Base-by-base conservation (phyloP, 116 monocot species). In the Trichopus zeylanicus region DNA sequence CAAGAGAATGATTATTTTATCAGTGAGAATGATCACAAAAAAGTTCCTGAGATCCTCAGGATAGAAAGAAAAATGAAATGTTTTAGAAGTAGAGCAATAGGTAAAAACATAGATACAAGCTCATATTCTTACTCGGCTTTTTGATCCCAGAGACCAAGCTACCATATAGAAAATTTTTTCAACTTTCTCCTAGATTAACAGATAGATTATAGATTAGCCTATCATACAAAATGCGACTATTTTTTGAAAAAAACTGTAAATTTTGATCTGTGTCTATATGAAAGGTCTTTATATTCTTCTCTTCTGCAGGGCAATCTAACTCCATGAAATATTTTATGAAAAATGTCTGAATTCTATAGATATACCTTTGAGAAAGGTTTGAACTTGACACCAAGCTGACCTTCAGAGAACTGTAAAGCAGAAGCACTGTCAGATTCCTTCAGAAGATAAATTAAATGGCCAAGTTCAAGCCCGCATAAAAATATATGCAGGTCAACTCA, bases 281-380 rank as follows among this genome's bases (percentile, higher is more conserved):
- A n/a, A n/a, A n/a, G n/a, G 13, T 42, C 16, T 16, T 18, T 42
- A 42, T 42, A 42, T 0, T 42, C 42, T 42, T 42, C 8, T 2
- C n/a, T 42, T 42, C 18, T 42, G 42, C 3, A 42, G 12, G n/a
- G 42, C 42, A 42, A 42, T n/a, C n/a, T 16, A 42, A 12, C 12
- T 42, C n/a, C 42, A 42, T 2, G 16, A n/a, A n/a, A n/a, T n/a
- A 42, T 42, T 16, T 42, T 42, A n/a, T 42, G 42, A 16, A n/a
- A 42, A 42, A 13, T 13, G 42, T n/a, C 42, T 9, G 42, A 42
- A 42, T 16, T 42, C 42, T 3, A n/a, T 9, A 15, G 13, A 15
- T 42, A 52, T 83, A 89, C 94, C 94, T 94, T 94, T 25, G 94
- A 94, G 65, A 89, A 94, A 58, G 94, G 57, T 73, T 94, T 89